Conservation (phyloP, 441 rosid species). For the Syzygium syzygioides region DNA sequence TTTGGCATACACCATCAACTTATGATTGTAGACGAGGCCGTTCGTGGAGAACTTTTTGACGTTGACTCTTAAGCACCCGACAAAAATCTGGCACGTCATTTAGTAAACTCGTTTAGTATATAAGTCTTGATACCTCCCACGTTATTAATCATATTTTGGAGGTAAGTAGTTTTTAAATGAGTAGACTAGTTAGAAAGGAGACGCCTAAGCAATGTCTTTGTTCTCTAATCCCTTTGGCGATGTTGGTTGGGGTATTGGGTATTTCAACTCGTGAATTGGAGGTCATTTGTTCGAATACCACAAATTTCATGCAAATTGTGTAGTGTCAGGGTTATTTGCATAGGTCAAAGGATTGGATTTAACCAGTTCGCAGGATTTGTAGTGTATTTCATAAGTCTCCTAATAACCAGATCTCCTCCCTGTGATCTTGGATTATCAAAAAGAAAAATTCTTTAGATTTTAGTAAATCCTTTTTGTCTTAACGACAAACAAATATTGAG, state of each 20-base stretch:
- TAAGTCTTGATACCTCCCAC: background rate
- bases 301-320: fast-evolving
- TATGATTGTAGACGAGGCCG: background rate
- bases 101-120: background rate
- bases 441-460: background rate
- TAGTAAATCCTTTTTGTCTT: background rate
- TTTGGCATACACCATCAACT: background rate
- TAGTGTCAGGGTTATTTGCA: background rate
- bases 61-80: too few relatives aligned
- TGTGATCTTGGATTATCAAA: background rate
- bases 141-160: too few relatives aligned
- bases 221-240: too few relatives aligned
- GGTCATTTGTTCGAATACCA: fast-evolving
- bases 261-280: background rate
- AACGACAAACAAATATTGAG: background rate
- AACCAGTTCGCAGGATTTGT: background rate
- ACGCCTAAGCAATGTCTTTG: background rate
- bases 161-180: background rate
- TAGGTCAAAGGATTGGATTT: background rate
- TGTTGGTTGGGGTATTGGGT: background rate
- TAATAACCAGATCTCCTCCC: background rate
- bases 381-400: background rate
- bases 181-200: background rate
- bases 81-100: too few relatives aligned
- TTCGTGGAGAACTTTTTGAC: too few relatives aligned